Base-by-base conservation (phyloP, 2,329 filamentous ascomycete species). In the Moelleriella libera region DNA sequence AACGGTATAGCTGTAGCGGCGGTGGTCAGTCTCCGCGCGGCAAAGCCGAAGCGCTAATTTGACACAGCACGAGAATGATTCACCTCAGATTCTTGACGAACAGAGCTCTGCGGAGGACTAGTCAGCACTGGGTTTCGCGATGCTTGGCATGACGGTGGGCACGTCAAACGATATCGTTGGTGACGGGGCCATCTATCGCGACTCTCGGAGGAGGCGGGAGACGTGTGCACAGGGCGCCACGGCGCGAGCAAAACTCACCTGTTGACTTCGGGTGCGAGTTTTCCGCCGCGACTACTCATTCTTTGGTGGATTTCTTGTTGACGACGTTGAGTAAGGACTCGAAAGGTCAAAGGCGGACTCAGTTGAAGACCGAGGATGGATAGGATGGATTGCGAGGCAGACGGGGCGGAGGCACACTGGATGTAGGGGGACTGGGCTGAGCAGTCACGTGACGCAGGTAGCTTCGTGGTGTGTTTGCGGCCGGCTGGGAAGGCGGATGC, bases 1-100 rank as follows among this genome's bases (percentile, higher is more conserved):
- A 63, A 98, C 89, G 85, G 94, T 95, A 80, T 96, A 97, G 84
- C 89, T 94, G 55, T 43, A 59, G 46, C 73, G 21, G 47, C 34
- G 10, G 39, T 39, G 21, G 47, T 55, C 39, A 51, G 50, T 45
- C 34, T 37, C 34, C 34, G 34, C 12, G 34, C 34, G 34, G 39
- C 28, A 8, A 6, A 40, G 7, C 31, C 40, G 31, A 12, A 37
- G 39, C 30, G 37, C 42, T 45, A 37, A n/a, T 9, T 37, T 37
- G 39, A 21, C 46, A 31, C 34, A 21, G 21, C 2, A 21, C 21
- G 21, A 31, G 42, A 47, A 40, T 30, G 30, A 45, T 31, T 57
- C 69, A 94, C 88, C 86, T 94, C 75, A 97, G 80, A 80, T 98
- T 97, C 87, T 97, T 97, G 63, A 97, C 90, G 80, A 97, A 97